phyloP scores from a whole-genome alignment of 345 rosid species.

The Eucalyptus marginata region DNA sequence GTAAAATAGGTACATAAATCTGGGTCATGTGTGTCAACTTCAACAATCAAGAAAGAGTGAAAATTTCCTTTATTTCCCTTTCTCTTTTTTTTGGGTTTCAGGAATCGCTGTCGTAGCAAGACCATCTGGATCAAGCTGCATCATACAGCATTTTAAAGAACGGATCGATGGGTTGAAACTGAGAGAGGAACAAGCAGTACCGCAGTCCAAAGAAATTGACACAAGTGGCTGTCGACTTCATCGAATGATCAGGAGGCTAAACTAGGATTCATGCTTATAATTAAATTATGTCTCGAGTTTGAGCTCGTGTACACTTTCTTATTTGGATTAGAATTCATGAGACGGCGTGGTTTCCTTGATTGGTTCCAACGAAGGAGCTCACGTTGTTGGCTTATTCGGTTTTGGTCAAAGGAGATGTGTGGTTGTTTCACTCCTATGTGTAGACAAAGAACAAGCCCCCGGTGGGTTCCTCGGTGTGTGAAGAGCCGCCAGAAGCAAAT shows the following conservation, averaged over 20 bases:
- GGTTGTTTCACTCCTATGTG: neutral
- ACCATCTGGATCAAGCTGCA: constrained; percentile 29
- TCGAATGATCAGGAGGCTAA: neutral
- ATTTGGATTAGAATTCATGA: neutral
- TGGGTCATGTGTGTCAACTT: neutral
- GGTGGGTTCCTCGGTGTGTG: neutral
- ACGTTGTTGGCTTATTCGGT: neutral
- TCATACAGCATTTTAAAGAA: constrained; percentile 18
- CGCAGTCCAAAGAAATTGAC: neutral
- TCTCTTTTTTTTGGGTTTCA: neutral
- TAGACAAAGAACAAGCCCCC: too few species aligned
- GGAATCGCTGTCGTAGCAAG: constrained; percentile 27
- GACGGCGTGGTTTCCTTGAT: neutral
- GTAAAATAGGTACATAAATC: neutral
- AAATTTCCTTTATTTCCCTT: neutral
- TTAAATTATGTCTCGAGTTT: neutral
- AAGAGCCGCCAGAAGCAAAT: neutral
- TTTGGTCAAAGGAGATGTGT: neutral
- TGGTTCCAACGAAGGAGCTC: neutral
- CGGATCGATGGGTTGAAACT: constrained; percentile 17
- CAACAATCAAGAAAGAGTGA: neutral
- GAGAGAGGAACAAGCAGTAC: constrained; percentile 13
- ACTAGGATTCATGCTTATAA: neutral
- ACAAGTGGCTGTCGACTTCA: neutral
- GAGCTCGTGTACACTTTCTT: neutral